Percentiles rank a stretch among this genome's conserved stretches.
phyloP scores from a whole-genome alignment of 2,329 filamentous ascomycete species.

The Dactylellina leptospora region DNA sequence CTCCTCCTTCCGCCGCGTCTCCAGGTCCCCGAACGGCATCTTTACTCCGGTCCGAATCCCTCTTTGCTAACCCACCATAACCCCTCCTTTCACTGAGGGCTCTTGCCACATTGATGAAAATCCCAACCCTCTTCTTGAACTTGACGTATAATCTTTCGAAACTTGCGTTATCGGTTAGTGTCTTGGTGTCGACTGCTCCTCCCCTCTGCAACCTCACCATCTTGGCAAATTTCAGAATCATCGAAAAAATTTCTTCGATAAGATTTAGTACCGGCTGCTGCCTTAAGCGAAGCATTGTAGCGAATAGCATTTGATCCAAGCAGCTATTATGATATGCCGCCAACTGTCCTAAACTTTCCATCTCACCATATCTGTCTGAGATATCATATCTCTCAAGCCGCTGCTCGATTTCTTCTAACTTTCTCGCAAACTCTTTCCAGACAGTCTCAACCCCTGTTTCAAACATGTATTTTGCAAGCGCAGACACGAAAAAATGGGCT shows the following conservation, averaged over 20 bases:
- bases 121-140: constrained; percentile 76
- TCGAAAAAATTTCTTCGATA: constrained; percentile 77
- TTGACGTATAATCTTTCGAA: constrained; percentile 68
- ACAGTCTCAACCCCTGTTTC: constrained; percentile 77
- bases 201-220: constrained; percentile 58
- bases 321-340: constrained; percentile 72
- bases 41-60: constrained; percentile 59
- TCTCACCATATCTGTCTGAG: constrained; percentile 43
- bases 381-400: constrained; percentile 51
- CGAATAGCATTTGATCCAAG: constrained; percentile 78
- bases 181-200: constrained; percentile 21
- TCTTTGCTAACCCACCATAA: constrained; percentile 61
- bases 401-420: constrained; percentile 69
- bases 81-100: constrained; percentile 72
- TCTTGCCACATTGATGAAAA: constrained; percentile 77
- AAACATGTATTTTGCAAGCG: constrained; percentile 79
- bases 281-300: constrained; percentile 75
- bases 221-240: constrained; percentile 74
- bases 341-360: constrained; percentile 68
- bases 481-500: constrained; percentile 79
- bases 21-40: constrained; percentile 55
- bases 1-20: constrained; percentile 65
- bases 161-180: constrained; percentile 59
- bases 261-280: constrained; percentile 77
- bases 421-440: constrained; percentile 76